Evolutionary conservation across 805 yeast species (phyloP).

Genomic region (Brettanomyces bruxellensis): DNA sequence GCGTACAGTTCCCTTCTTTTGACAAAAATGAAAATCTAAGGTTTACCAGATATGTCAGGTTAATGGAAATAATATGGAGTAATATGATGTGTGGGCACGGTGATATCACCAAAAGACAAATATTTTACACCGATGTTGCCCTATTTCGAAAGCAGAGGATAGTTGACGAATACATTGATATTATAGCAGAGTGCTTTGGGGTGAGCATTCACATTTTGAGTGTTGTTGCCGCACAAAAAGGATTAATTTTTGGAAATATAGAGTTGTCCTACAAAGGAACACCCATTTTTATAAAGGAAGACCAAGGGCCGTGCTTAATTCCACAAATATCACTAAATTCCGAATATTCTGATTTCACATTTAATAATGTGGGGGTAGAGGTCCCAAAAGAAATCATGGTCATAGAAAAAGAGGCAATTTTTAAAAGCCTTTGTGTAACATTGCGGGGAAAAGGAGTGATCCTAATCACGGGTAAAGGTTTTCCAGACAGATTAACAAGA

Average conservation of each 20-base stretch:
- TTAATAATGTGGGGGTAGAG: neutral
- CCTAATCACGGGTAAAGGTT: slow-evolving; percentile 57
- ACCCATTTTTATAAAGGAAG: slow-evolving; percentile 1
- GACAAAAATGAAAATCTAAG: neutral
- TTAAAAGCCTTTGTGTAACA: slow-evolving; percentile 23
- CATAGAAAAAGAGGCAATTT: slow-evolving; percentile 46
- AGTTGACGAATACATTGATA: slow-evolving; percentile 32
- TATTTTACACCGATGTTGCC: slow-evolving; percentile 49
- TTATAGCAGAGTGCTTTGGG: slow-evolving; percentile 29
- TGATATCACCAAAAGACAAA: slow-evolving; percentile 41
- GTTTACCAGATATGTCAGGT: neutral
- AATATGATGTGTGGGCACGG: neutral
- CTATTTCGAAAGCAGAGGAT: slow-evolving; percentile 36
- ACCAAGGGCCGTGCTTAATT: slow-evolving; percentile 22
- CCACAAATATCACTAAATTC: slow-evolving; percentile 28
- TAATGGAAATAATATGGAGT: neutral
- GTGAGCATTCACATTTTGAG: slow-evolving; percentile 31
- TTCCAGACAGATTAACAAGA: slow-evolving; percentile 50
- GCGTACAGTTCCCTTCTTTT: neutral
- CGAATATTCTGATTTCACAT: slow-evolving; percentile 10
- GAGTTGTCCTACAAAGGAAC: slow-evolving; percentile 8
- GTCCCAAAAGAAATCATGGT: slow-evolving; percentile 28
- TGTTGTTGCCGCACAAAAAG: slow-evolving; percentile 48
- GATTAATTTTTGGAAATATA: slow-evolving; percentile 38
- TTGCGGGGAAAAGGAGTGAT: slow-evolving; percentile 13